phyloP scores from a whole-genome alignment of 2,329 filamentous ascomycete species.

The Fusarium oxysporum region DNA sequence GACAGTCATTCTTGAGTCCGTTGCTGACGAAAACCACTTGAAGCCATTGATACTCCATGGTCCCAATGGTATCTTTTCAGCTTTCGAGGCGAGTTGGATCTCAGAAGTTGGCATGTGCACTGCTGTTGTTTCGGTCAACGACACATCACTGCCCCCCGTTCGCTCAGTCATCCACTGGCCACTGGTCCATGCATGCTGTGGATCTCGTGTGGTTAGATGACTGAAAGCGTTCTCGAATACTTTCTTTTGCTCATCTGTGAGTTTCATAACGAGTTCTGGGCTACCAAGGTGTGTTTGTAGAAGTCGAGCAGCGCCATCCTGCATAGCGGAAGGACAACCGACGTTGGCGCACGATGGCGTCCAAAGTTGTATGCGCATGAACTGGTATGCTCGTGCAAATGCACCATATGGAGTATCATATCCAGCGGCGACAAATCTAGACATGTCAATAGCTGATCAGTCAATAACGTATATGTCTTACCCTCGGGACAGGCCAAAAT shows the following conservation, averaged over 20 bases:
- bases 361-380: constrained; percentile 69
- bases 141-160: constrained; percentile 76
- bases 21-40: constrained; percentile 65
- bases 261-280: constrained; percentile 41
- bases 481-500: constrained; percentile 68
- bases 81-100: constrained; percentile 23
- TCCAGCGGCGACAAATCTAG: constrained; percentile 66
- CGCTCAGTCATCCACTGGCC: constrained; percentile 85
- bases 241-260: constrained; percentile 47
- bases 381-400: constrained; percentile 69
- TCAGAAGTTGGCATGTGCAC: constrained; percentile 32
- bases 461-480: constrained; percentile 21
- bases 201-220: constrained; percentile 65
- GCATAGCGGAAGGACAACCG: constrained; percentile 75
- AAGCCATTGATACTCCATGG: constrained; percentile 73
- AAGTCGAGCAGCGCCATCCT: constrained; percentile 69
- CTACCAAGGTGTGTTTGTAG: constrained; percentile 58
- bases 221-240: constrained; percentile 65
- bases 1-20: constrained; percentile 63
- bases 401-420: constrained; percentile 65
- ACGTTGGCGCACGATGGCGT: constrained; percentile 69
- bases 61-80: constrained; percentile 56
- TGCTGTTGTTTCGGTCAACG: constrained; percentile 73
- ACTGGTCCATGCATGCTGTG: constrained; percentile 70
- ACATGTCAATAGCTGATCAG: neutral